Percentiles rank a stretch among this genome's conserved stretches.
phyloP scores from a whole-genome alignment of 1,284 basidiomycete species.

The Cutaneotrichosporon sp. region DNA sequence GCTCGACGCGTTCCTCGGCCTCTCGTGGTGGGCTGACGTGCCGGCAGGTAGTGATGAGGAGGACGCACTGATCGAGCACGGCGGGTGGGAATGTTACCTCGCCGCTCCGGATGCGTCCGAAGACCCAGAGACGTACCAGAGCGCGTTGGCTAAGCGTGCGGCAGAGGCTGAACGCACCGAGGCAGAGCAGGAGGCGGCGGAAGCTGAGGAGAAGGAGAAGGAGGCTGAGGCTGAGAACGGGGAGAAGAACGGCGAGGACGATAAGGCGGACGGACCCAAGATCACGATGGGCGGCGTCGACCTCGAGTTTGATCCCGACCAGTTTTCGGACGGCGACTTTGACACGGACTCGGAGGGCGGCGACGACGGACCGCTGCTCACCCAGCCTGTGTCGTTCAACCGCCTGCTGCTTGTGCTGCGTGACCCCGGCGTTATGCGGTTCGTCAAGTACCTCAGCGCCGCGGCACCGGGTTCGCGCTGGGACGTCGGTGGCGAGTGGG shows the following conservation, averaged over 20 bases:
- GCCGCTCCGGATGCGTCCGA: constrained; percentile 88
- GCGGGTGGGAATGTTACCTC: constrained; percentile 98
- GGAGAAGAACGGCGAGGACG: constrained; percentile 31
- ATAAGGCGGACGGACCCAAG: constrained; percentile 3
- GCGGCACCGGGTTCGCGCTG: constrained; percentile 81
- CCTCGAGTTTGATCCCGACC: constrained; percentile 53
- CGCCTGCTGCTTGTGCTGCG: constrained; percentile 83
- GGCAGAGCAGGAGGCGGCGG: constrained; percentile 41
- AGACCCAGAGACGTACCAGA: constrained; percentile 89
- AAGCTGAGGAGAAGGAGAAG: constrained; percentile 31
- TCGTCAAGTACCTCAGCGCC: constrained; percentile 90
- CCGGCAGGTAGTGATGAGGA: constrained; percentile 53
- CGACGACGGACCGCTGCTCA: constrained; percentile 72
- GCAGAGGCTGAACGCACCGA: constrained; percentile 18
- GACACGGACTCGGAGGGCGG: constrained; percentile 58
- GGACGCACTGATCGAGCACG: constrained; percentile 62
- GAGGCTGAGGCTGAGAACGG: constrained; percentile 20
- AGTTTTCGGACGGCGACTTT: constrained; percentile 53
- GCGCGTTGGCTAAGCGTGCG: constrained; percentile 54
- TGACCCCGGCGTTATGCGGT: constrained; percentile 89
- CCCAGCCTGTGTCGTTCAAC: constrained; percentile 88
- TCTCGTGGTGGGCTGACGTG: constrained; percentile 70
- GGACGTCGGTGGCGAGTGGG: constrained; percentile 87
- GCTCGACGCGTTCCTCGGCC: constrained; percentile 83
- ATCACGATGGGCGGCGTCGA: constrained; percentile 42